Evolutionary conservation across 768 basidiomycete species (phyloP).

Genomic region (Auricularia heimuer): DNA sequence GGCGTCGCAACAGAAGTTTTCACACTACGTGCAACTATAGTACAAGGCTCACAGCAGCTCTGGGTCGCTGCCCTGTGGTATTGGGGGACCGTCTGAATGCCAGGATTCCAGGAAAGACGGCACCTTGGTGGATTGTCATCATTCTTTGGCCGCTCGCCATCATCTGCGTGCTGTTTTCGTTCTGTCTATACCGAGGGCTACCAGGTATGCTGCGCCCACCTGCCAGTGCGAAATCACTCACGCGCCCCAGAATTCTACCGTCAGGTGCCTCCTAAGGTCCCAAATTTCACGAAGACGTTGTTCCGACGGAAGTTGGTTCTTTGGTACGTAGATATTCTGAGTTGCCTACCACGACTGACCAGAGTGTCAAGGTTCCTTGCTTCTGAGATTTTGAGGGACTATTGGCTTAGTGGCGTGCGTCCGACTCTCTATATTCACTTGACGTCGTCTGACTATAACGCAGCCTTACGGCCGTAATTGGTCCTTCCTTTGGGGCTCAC

Average conservation of each 20-base stretch:
- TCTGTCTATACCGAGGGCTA: constrained; percentile 68
- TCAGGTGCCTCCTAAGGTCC: constrained; percentile 90
- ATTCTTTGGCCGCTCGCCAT: constrained; percentile 74
- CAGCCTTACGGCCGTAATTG: constrained; percentile 91
- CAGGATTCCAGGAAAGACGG: constrained; percentile 28
- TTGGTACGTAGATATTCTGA: constrained; percentile 36
- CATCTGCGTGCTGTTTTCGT: constrained; percentile 64
- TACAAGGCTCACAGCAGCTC: constrained; percentile 91
- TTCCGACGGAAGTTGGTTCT: constrained; percentile 86
- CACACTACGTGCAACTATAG: constrained; percentile 83
- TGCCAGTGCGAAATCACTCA: constrained; percentile 5
- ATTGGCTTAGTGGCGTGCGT: constrained; percentile 81
- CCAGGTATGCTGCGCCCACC: constrained; percentile 45
- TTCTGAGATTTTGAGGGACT: constrained; percentile 85
- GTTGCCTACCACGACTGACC: background rate
- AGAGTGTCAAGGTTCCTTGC: constrained; percentile 49
- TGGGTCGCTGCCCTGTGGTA: constrained; percentile 96
- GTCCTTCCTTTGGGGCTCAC: constrained; percentile 83
- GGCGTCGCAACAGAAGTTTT: constrained; percentile 94
- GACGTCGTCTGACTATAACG: constrained; percentile 10
- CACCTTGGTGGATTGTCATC: constrained; percentile 79
- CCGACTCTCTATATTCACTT: background rate
- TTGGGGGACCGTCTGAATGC: constrained; percentile 74
- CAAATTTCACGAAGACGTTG: constrained; percentile 81
- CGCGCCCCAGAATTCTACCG: constrained; percentile 64